Base-by-base conservation (phyloP, 768 basidiomycete genomes). In the Boletellus emodensis region DNA sequence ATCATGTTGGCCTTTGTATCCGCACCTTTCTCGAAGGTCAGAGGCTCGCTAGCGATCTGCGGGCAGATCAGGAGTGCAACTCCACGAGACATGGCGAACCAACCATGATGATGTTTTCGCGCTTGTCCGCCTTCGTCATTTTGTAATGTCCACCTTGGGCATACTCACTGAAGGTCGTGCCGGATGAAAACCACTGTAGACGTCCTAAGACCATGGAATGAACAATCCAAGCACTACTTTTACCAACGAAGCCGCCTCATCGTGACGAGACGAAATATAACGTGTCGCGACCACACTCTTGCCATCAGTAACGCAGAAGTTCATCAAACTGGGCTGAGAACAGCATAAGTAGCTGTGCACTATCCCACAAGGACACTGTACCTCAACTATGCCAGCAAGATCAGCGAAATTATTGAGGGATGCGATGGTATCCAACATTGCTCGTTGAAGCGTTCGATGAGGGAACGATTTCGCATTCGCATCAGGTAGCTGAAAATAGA, bases 261-360 rank as follows among this genome's bases (percentile, higher is more conserved):
- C 90, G 9, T 82, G 84, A 46, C 84, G 81, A 0, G 93, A 95
- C 0, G 92, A 93, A 44, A 99, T 91, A 68, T 99, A 98, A 42
- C 96, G 80, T 10, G 94, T 95, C 8, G 88, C 95, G 20, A 99
- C 81, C 6, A 99, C 90, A 50, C 87, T 90, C 60, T 90, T 82
- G 7, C 96, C 96, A 64, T 99, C 96, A 5, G 94, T 94, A 28
- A 98, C 87, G 59, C 92, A 94, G 64, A 95, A 99, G 65, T 98
- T 98, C 85, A 94, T 80, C 46, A 94, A 70, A 61, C 88, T 90
- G 13, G 93, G 94, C 83, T 92, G 56, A 40, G 30, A 14, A 46
- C 24, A 39, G 15, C 47, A 44, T 56, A 30, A 50, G 56, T 32
- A 14, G 28, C 22, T 32, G 20, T 11, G 20, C 39, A 18, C 48